Conservation (phyloP, 352 stramenopile species). For the Phytophthora pseudosyringae region DNA sequence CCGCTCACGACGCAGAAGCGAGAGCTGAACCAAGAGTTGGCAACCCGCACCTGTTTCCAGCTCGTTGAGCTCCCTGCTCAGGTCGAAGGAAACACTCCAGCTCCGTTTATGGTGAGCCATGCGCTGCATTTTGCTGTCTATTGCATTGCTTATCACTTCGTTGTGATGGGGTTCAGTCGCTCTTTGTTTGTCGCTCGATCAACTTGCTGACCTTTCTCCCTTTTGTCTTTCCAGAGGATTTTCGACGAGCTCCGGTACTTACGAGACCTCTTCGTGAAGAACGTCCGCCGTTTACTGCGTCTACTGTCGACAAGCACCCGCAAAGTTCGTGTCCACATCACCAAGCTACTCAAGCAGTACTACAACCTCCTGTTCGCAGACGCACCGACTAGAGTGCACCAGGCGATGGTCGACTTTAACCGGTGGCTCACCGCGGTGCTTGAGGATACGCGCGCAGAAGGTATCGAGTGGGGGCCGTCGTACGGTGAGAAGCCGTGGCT, state of each 20-base stretch:
- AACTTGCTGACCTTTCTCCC: constrained; percentile 15
- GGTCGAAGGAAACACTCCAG: constrained; percentile 9
- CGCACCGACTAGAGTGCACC: constrained; percentile 15
- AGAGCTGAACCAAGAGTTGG: constrained; percentile 2
- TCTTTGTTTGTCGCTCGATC: neutral
- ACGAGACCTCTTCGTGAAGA: constrained; percentile 30
- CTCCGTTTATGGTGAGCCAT: constrained; percentile 30
- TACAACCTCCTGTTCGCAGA: constrained; percentile 25
- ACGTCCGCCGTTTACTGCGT: constrained; percentile 23
- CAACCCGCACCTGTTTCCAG: neutral
- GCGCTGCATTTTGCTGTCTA: neutral
- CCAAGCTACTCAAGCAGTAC: constrained; percentile 19
- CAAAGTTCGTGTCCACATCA: constrained; percentile 15
- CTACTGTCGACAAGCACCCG: constrained; percentile 15
- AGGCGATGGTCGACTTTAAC: constrained; percentile 40
- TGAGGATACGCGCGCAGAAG: constrained; percentile 22
- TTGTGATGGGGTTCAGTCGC: neutral
- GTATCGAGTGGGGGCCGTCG: constrained; percentile 27
- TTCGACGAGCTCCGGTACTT: constrained; percentile 26
- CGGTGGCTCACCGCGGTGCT: constrained; percentile 41
- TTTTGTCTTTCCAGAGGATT: constrained; percentile 23
- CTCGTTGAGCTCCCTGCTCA: constrained; percentile 11
- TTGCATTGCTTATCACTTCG: neutral
- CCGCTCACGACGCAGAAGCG: neutral
- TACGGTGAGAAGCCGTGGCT: constrained; percentile 26